These are phyloP conservation scores for Aspergillus saccharolyticus DNA, from an alignment of 495 filamentous ascomycete genomes.

Conservation along the genomic window DNA sequence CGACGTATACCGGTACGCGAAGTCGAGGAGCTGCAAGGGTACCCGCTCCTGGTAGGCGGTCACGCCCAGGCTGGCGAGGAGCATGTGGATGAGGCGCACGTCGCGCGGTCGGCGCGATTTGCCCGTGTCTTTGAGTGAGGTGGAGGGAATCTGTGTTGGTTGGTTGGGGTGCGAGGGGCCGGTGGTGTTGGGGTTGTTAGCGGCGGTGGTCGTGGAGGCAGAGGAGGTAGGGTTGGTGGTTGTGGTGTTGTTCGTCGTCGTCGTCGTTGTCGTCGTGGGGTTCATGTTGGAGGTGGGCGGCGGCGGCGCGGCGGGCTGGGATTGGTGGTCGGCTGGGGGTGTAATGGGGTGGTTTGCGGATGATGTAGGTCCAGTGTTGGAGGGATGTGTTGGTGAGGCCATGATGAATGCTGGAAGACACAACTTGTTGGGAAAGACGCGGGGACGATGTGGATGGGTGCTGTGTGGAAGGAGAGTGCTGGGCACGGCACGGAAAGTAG, in stretches of 20 bases:
- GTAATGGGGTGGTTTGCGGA: constrained; percentile 41
- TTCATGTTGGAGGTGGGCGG: constrained; percentile 11
- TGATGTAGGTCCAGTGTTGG: constrained; percentile 29
- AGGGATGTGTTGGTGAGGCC: constrained; percentile 30
- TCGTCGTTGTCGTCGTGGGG: constrained; percentile 18
- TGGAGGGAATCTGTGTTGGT: constrained; percentile 43
- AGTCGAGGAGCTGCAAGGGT: constrained; percentile 89
- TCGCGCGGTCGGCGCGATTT: constrained; percentile 77
- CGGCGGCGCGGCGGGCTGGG: no score
- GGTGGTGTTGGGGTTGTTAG: constrained; percentile 27
- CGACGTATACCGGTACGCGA: constrained; percentile 80
- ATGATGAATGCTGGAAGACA: constrained; percentile 23
- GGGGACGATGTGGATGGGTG: background rate
- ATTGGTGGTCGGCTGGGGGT: constrained; percentile 40
- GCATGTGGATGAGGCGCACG: constrained; percentile 82
- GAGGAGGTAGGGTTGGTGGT: background rate
- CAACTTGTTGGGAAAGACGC: background rate
- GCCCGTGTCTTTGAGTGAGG: constrained; percentile 56
- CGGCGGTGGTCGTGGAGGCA: no score
- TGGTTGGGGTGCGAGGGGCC: constrained; percentile 24
- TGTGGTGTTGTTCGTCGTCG: constrained; percentile 19
- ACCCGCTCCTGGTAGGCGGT: constrained; percentile 90
- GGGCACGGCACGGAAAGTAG: no score
- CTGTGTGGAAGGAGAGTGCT: no score
- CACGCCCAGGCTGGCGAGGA: constrained; percentile 82